phyloP scores from a whole-genome alignment of 192 early-diverging fungal genomes.

The Helicostylum pulchrum region DNA sequence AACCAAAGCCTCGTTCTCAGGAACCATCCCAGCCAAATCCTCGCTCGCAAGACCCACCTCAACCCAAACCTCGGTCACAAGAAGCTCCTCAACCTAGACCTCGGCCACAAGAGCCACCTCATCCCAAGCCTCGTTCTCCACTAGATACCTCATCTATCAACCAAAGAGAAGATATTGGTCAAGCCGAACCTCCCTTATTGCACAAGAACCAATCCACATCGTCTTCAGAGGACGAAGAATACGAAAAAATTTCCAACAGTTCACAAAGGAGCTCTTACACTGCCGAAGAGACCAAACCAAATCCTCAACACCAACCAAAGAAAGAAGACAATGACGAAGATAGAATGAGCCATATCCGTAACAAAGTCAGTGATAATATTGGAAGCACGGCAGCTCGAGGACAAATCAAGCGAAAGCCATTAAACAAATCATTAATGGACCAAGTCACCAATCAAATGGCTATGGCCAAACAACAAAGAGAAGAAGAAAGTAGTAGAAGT shows the following conservation, averaged over 20 bases:
- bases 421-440: conserved; percentile 11
- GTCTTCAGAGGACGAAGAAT: background rate
- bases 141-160: background rate
- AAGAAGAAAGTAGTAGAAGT: background rate
- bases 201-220: too few species aligned
- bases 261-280: too few species aligned
- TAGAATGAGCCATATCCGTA: background rate
- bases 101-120: background rate
- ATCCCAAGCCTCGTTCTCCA: background rate
- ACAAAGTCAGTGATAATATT: conserved; percentile 8
- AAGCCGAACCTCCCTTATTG: too few species aligned
- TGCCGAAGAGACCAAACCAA: background rate
- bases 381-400: conserved; percentile 10
- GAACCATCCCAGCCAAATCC: background rate
- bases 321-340: background rate
- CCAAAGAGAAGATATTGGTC: too few species aligned
- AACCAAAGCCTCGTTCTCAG: background rate
- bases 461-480: background rate
- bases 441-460: background rate
- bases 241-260: background rate
- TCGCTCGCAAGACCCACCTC: background rate
- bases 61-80: background rate
- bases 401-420: conserved; percentile 17
- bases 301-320: conserved; percentile 9
- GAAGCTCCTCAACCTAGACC: background rate